A percentile compares a stretch with the other conserved stretches of the same genome.
These are phyloP conservation scores for Ustilago xerochloae DNA, from an alignment of 1,284 basidiomycete genomes.

Conservation along the genomic window DNA sequence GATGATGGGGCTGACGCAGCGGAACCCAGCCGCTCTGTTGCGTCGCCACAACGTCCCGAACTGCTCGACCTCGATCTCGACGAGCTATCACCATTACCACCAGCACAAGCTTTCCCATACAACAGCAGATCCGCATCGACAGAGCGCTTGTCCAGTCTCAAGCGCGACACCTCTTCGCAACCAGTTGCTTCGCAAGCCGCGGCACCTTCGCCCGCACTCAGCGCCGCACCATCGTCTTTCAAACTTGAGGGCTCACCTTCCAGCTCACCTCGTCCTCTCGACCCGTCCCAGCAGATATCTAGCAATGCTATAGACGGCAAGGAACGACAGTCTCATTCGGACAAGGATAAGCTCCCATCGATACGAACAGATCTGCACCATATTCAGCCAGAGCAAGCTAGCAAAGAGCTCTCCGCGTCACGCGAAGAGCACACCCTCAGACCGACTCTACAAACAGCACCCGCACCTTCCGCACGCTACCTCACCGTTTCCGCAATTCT, in stretches of 20 bases:
- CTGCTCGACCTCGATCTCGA: conserved; percentile 40
- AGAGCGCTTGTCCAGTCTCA: conserved; percentile 17
- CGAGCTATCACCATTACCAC: conserved; percentile 44
- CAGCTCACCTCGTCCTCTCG: conserved; percentile 4
- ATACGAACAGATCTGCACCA: neutral
- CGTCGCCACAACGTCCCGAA: neutral
- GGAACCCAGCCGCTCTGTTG: neutral
- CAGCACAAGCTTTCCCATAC: conserved; percentile 17
- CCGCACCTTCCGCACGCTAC: conserved; percentile 33
- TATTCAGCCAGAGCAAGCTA: neutral
- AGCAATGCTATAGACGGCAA: neutral
- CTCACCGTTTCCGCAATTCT: conserved; percentile 61
- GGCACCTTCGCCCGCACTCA: conserved; percentile 22
- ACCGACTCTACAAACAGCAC: neutral
- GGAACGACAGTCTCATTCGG: no score
- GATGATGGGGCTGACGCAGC: neutral
- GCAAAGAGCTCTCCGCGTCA: neutral
- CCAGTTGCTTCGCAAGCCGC: neutral
- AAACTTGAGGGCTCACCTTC: conserved; percentile 34
- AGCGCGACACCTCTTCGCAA: conserved; percentile 7
- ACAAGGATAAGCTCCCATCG: neutral
- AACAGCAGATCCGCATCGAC: conserved; percentile 13
- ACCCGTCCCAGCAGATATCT: neutral
- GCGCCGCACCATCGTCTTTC: conserved; percentile 28
- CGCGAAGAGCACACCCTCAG: neutral